Conservation (phyloP, 495 filamentous ascomycete species). For the Hypoxylon crocopeplum region DNA sequence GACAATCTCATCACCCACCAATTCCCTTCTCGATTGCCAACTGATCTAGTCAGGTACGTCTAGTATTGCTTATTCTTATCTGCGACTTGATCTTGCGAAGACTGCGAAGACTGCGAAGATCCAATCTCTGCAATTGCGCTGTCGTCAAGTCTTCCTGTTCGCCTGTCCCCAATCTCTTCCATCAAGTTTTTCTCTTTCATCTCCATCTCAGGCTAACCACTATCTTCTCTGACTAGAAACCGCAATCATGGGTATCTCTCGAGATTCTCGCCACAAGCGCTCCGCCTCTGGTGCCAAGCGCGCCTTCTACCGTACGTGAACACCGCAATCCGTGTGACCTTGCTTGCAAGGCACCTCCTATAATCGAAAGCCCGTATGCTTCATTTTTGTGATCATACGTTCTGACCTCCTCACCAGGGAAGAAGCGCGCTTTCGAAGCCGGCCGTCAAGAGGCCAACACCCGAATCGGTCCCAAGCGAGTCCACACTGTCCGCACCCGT, state of each 20-base stretch:
- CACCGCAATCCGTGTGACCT: slow-evolving; percentile 32
- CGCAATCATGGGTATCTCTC: slow-evolving; percentile 95
- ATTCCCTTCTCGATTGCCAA: slow-evolving; percentile 38
- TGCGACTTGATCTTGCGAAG: background rate
- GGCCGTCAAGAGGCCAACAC: slow-evolving; percentile 99
- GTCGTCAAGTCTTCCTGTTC: background rate
- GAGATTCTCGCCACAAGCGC: slow-evolving; percentile 99
- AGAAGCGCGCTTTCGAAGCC: slow-evolving; percentile 97
- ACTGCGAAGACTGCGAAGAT: background rate
- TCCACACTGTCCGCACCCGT: slow-evolving; percentile 98
- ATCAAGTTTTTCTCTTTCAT: background rate
- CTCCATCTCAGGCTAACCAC: slow-evolving; percentile 30
- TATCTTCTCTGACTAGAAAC: slow-evolving; percentile 39
- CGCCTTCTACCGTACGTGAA: slow-evolving; percentile 79
- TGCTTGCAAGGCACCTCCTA: slow-evolving; percentile 18
- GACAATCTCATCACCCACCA: slow-evolving; percentile 18
- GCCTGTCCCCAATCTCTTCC: background rate
- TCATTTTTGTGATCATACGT: slow-evolving; percentile 58
- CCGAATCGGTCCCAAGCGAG: slow-evolving; percentile 97
- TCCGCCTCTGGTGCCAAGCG: slow-evolving; percentile 96
- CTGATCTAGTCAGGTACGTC: slow-evolving; percentile 42
- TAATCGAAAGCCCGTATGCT: slow-evolving; percentile 65
- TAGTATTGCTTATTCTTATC: background rate
- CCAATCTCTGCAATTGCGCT: background rate
- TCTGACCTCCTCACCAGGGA: slow-evolving; percentile 69